phyloP scores from a whole-genome alignment of 148 eudicot species.

The Chenopodium album region DNA sequence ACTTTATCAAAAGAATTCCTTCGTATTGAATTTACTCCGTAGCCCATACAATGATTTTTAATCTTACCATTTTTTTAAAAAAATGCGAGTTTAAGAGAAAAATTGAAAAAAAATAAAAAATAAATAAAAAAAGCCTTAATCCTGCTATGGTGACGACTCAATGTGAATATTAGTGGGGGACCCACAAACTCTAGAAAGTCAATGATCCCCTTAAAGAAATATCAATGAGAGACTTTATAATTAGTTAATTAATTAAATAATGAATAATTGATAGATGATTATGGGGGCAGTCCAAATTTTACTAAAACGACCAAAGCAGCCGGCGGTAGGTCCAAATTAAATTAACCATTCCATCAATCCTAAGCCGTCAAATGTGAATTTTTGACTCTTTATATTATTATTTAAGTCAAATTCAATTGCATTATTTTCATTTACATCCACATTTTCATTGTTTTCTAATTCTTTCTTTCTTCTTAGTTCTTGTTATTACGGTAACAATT shows the following conservation, averaged over 20 bases:
- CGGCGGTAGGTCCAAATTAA: neutral
- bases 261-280: neutral
- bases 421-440: too few species aligned
- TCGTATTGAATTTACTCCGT: too few species aligned
- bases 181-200: conserved; percentile 13
- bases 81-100: too few species aligned
- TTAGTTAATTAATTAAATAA: too few species aligned
- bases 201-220: conserved; percentile 5
- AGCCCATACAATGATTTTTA: too few species aligned
- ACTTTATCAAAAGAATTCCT: too few species aligned
- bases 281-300: conserved; percentile 1
- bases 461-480: too few species aligned
- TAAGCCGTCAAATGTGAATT: neutral
- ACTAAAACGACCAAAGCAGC: neutral
- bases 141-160: neutral
- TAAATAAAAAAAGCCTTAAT: neutral
- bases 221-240: neutral
- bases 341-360: neutral
- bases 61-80: too few species aligned
- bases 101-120: too few species aligned
- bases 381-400: neutral
- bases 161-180: conserved; percentile 11
- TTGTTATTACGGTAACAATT: too few species aligned
- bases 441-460: too few species aligned
- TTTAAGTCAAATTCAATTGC: neutral